These are phyloP conservation scores for Ogataea ramenticola DNA, from an alignment of 805 yeast species.

Conservation along the genomic window DNA sequence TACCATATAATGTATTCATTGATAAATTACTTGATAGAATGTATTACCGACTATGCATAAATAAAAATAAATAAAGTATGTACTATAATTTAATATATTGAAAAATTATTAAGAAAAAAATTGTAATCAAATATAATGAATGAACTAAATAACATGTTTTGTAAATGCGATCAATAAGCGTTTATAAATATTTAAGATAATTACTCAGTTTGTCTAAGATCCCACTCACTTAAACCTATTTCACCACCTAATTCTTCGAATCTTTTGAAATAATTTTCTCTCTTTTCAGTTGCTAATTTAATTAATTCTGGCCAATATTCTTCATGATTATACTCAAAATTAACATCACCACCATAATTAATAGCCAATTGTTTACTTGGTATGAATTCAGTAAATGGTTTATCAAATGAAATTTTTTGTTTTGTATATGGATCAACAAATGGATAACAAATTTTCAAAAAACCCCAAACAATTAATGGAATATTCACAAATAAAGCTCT, in stretches of 20 bases:
- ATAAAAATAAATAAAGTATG: neutral
- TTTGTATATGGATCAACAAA: slow-evolving; percentile 94
- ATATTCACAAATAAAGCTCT: slow-evolving; percentile 86
- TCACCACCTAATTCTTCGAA: slow-evolving; percentile 65
- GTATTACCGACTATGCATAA: too few species aligned
- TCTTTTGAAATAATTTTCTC: slow-evolving; percentile 51
- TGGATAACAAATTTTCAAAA: slow-evolving; percentile 86
- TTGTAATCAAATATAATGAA: too few species aligned
- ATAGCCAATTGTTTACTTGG: slow-evolving; percentile 74
- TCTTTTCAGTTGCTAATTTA: slow-evolving; percentile 50
- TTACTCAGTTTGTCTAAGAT: slow-evolving; percentile 28
- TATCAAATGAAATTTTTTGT: slow-evolving; percentile 86
- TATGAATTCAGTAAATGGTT: slow-evolving; percentile 80
- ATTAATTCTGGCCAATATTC: slow-evolving; percentile 75
- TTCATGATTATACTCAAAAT: slow-evolving; percentile 76
- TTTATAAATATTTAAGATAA: too few species aligned
- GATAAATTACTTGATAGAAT: too few species aligned
- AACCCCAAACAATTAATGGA: slow-evolving; percentile 93
- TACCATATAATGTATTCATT: too few species aligned
- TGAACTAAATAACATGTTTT: too few species aligned
- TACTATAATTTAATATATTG: neutral
- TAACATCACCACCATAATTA: slow-evolving; percentile 78
- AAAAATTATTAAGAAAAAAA: neutral
- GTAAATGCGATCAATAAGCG: too few species aligned
- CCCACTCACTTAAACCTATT: slow-evolving; percentile 78